Conservation (phyloP, 2,329 filamentous ascomycete species). For the Huntiella abstrusa region DNA sequence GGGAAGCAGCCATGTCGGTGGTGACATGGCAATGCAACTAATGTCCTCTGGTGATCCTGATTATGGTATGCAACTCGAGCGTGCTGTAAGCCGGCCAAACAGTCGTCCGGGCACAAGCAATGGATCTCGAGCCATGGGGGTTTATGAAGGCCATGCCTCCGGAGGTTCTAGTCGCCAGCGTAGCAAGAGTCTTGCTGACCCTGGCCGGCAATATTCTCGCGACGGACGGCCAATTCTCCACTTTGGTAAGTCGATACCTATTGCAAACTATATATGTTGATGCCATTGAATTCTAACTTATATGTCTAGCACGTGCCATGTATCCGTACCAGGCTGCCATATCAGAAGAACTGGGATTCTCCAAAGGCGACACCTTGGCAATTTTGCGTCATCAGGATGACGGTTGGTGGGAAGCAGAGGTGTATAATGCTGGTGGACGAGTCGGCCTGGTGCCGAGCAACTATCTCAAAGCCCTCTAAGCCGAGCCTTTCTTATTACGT, state of each 20-base stretch:
- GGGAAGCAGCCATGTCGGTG: constrained; percentile 29
- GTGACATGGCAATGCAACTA: constrained; percentile 51
- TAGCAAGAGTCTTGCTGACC: constrained; percentile 76
- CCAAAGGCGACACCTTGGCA: constrained; percentile 79
- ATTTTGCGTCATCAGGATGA: constrained; percentile 86
- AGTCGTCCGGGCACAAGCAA: constrained; percentile 30
- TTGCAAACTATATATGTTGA: background rate
- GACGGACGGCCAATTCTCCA: constrained; percentile 80
- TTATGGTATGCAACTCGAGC: constrained; percentile 38
- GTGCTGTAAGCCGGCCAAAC: constrained; percentile 20
- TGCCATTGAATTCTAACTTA: constrained; percentile 5
- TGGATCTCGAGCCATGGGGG: constrained; percentile 31
- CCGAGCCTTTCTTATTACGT: too few relatives aligned
- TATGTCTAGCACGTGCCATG: constrained; percentile 57
- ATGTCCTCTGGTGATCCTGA: constrained; percentile 35
- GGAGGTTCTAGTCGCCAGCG: constrained; percentile 28
- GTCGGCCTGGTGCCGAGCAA: constrained; percentile 49
- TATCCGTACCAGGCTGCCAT: constrained; percentile 93
- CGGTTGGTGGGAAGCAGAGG: constrained; percentile 97
- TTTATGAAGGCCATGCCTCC: constrained; percentile 32
- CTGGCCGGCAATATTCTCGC: constrained; percentile 60
- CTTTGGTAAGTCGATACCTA: constrained; percentile 54
- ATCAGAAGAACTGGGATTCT: constrained; percentile 81
- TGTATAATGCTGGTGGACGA: constrained; percentile 47
- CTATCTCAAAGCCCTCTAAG: constrained; percentile 33